These are phyloP conservation scores for Phytophthora pini DNA, from an alignment of 352 stramenopile species.

Conservation along the genomic window DNA sequence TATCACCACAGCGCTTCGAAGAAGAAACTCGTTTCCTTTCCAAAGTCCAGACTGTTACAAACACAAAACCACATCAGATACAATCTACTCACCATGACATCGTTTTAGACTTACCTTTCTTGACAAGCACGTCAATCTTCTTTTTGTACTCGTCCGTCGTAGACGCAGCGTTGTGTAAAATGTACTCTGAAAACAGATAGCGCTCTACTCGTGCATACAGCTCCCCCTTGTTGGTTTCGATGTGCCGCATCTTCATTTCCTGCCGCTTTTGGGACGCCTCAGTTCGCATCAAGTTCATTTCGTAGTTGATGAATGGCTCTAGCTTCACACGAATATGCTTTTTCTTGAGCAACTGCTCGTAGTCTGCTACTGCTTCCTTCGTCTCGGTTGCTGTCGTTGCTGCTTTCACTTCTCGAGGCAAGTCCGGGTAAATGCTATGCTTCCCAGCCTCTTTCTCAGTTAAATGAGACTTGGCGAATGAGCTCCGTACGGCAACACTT, in stretches of 20 bases:
- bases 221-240: slow-evolving; percentile 84
- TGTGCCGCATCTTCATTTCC: slow-evolving; percentile 86
- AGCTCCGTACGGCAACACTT: slow-evolving; percentile 43
- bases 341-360: slow-evolving; percentile 47
- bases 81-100: neutral
- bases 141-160: slow-evolving; percentile 65
- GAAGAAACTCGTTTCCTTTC: slow-evolving; percentile 66
- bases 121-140: slow-evolving; percentile 66
- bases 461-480: slow-evolving; percentile 55
- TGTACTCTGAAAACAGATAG: slow-evolving; percentile 83
- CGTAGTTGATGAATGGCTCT: slow-evolving; percentile 83
- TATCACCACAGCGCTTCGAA: slow-evolving; percentile 63
- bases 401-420: slow-evolving; percentile 28
- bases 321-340: slow-evolving; percentile 76
- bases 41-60: slow-evolving; percentile 55
- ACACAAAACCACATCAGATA: slow-evolving; percentile 1
- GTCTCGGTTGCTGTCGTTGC: neutral
- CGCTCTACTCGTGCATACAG: slow-evolving; percentile 74
- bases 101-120: slow-evolving; percentile 62
- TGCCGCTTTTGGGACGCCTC: slow-evolving; percentile 82
- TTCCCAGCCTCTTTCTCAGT: slow-evolving; percentile 37
- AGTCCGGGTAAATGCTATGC: slow-evolving; percentile 48
- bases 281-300: slow-evolving; percentile 82
- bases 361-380: slow-evolving; percentile 22
- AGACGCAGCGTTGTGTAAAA: slow-evolving; percentile 72